Base-by-base conservation (phyloP, 108 stramenopile species). In the Cyclotella cryptica region DNA sequence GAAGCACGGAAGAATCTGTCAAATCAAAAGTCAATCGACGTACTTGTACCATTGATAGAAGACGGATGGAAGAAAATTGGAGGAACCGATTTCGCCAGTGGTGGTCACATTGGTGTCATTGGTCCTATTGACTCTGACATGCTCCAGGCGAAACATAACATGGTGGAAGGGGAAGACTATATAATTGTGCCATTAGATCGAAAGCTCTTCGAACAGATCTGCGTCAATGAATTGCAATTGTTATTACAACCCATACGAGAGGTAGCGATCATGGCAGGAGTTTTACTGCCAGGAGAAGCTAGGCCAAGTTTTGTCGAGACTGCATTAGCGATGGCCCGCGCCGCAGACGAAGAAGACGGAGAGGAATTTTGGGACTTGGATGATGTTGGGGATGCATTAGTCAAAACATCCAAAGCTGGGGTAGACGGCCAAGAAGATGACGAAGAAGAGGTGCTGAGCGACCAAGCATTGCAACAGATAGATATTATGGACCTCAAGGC, bases 261-360 rank as follows among this genome's bases (percentile, higher is more conserved):
- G 77, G 94, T 90, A 5, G 94, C 94, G 41, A 87, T 95, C 18
- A 88, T 93, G 86, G 86, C 92, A 28, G 89, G 92, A 22, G 94
- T 88, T 18, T 58, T 95, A 51, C 61, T 95, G 29, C 92, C 94
- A 1, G 94, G 94, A n/a, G 94, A 95, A 53, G 84, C 94, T 14
- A 54, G 89, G 19, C 94, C 94, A 0, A 78, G 84, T 46, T 71
- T 85, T 30, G 89, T 87, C 5, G 88, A 90, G 74, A 83, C 87
- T 41, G 90, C 86, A 49, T 40, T 89, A 49, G 88, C 76, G 18
- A 74, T 89, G 85, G 89, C 87, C 58, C 81, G 88, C 66, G 71
- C 47, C 45, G 30, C 24, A 21, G 66, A 69, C 29, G 61, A 60
- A 10, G 78, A 24, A 14, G 84, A 69, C 17, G 78, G 72, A 24